phyloP scores from a whole-genome alignment of 495 filamentous ascomycete species.

The Podospora anserina region DNA sequence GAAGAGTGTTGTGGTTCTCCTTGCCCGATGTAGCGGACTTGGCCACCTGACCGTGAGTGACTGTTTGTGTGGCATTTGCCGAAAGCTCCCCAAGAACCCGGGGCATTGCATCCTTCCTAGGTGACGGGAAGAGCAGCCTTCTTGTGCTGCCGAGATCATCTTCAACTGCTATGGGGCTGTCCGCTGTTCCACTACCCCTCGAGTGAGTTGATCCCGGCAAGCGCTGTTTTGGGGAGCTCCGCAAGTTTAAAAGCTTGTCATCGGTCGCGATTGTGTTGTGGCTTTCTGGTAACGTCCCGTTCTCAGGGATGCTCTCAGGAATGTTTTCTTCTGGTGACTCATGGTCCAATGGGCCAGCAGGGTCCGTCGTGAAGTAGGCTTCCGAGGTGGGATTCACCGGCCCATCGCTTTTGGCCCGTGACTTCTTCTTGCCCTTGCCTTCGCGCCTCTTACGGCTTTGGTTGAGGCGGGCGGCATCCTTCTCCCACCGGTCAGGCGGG shows the following conservation, averaged over 20 bases:
- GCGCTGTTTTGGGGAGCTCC: slow-evolving; percentile 34
- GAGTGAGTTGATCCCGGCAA: slow-evolving; percentile 43
- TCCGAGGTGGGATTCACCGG: slow-evolving; percentile 47
- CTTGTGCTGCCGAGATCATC: slow-evolving; percentile 62
- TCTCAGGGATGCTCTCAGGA: slow-evolving; percentile 16
- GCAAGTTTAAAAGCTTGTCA: slow-evolving; percentile 35
- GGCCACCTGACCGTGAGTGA: slow-evolving; percentile 30
- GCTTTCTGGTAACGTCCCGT: slow-evolving; percentile 28
- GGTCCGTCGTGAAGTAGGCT: slow-evolving; percentile 47
- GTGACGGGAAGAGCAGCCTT: slow-evolving; percentile 76
- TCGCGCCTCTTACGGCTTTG: slow-evolving; percentile 48
- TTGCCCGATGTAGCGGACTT: slow-evolving; percentile 42
- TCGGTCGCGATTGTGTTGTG: slow-evolving; percentile 34
- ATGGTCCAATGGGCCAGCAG: slow-evolving; percentile 37
- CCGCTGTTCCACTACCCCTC: slow-evolving; percentile 55
- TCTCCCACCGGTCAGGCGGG: slow-evolving; percentile 78
- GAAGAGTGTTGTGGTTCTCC: slow-evolving; percentile 30
- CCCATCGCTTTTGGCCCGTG: slow-evolving; percentile 43
- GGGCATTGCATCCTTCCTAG: slow-evolving; percentile 56
- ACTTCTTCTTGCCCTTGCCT: slow-evolving; percentile 30
- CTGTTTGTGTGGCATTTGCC: slow-evolving; percentile 54
- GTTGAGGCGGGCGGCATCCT: slow-evolving; percentile 51
- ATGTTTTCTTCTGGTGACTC: slow-evolving; percentile 31
- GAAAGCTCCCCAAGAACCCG: slow-evolving; percentile 58
- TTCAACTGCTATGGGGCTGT: slow-evolving; percentile 60